Percentiles rank a stretch among this genome's conserved stretches.
Evolutionary conservation across 148 eudicot genomes (phyloP).

Genomic region (Nyssa sinensis): DNA sequence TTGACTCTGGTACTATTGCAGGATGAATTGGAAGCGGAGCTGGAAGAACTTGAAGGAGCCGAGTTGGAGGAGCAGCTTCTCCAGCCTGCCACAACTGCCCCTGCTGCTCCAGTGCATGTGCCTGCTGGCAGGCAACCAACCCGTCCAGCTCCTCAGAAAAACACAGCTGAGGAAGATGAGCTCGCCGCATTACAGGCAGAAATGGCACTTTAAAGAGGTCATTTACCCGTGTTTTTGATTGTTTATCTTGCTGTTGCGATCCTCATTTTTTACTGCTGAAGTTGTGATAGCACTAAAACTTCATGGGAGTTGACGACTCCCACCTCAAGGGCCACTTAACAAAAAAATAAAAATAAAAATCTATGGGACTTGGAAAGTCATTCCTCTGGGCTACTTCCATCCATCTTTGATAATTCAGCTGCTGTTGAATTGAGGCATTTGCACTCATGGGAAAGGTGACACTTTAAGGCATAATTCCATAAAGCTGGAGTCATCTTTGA

Average conservation of each 20-base stretch:
- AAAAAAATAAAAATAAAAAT: no score
- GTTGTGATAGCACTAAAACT: neutral
- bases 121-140: constrained; percentile 32
- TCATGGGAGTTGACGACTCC: neutral
- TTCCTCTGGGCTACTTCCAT: neutral
- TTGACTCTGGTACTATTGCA: constrained; percentile 13
- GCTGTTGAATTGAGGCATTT: neutral
- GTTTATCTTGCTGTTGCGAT: neutral
- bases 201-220: constrained; percentile 42
- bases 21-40: constrained; percentile 75
- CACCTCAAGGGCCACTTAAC: no score
- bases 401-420: no score
- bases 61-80: constrained; percentile 69
- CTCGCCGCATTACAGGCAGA: constrained; percentile 66
- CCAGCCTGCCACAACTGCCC: constrained; percentile 52
- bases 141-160: constrained; percentile 43
- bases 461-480: neutral
- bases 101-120: constrained; percentile 29
- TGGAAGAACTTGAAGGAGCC: constrained; percentile 68
- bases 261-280: neutral
- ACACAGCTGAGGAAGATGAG: constrained; percentile 63
- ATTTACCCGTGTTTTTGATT: neutral
- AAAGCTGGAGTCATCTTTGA: no score
- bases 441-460: neutral
- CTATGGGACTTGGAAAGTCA: no score